These are phyloP conservation scores for Lenwebbia sp. DNA, from an alignment of 345 rosid species.

Conservation along the genomic window DNA sequence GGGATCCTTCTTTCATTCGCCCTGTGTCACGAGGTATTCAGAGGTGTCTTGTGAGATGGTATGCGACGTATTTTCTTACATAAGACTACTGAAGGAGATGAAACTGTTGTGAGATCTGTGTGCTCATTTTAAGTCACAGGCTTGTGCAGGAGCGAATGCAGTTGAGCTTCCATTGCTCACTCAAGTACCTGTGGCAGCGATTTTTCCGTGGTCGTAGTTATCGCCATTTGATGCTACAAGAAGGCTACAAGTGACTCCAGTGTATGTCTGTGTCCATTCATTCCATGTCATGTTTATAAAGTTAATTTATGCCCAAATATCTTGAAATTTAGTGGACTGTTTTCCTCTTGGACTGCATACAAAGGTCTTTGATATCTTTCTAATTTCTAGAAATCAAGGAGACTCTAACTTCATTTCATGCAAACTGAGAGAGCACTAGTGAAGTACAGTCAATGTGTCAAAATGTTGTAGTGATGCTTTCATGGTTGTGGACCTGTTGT, in stretches of 20 bases:
- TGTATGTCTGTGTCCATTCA: not conserved
- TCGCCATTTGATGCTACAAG: constrained; percentile 81
- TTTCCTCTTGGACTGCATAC: not conserved
- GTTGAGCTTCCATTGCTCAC: constrained; percentile 34
- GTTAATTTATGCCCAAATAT: not conserved
- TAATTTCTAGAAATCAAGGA: not conserved
- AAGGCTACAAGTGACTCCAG: constrained; percentile 25
- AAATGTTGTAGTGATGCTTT: not conserved
- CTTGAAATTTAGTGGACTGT: not conserved
- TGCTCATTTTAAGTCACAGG: constrained; percentile 35
- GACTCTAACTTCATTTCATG: not conserved
- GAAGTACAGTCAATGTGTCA: not conserved
- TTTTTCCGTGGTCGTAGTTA: constrained; percentile 73
- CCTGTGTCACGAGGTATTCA: constrained; percentile 78
- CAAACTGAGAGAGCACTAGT: not conserved
- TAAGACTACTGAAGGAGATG: not conserved
- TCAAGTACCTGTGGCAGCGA: constrained; percentile 62
- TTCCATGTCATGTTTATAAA: not conserved
- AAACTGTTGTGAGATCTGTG: not conserved
- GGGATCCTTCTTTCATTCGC: constrained; percentile 83
- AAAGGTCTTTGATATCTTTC: not conserved
- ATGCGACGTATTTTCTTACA: not conserved
- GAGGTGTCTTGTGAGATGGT: constrained; percentile 95
- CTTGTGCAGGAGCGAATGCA: constrained; percentile 63
- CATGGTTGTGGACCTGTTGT: not conserved